Base-by-base conservation (phyloP, 192 early-diverging fungal species). In the Coemansia sp. region DNA sequence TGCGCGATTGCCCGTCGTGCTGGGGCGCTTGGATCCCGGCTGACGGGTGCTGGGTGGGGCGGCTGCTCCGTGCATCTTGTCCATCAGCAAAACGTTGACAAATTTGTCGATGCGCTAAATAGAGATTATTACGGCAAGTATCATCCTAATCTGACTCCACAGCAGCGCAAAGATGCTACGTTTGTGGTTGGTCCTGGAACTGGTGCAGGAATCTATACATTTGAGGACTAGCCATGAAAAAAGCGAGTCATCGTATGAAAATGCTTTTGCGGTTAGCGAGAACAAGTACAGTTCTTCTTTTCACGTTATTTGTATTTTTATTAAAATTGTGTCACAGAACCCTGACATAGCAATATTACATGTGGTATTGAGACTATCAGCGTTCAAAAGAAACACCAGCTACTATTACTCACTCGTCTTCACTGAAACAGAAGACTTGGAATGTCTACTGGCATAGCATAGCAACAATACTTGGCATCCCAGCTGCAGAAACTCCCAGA, bases 1-100 rank as follows among this genome's bases (percentile, higher is more conserved):
- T 88, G 88, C 19, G 45, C 49, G 1, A 71, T 93, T 69, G 89
- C 88, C 39, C 85, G 86, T 42, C 66, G 67, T 10, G 72, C 87
- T 13, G 95, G 95, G 8, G 88, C 94, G 9, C 79, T 86, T 62
- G 95, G 95, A 23, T 91, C 92, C 37, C 81, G 95, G 32, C 84
- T 97, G 50, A 96, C 94, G 5, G 95, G 97, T 13, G 97, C 97
- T 45, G 97, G 97, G 12, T 96, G 93, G 94, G 93, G 93, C 52
- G 92, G 94, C 9, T 93, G 93, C 75, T 90, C 92, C 0, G 95
- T 97, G 19, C 89, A 88, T 50, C 77, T 97, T 43, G 88, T 94
- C 92, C 44, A 19, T 9, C 64, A 85, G 62, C 81, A 87, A 47
- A 76, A 83, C 11, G 87, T 92, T 1, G 75, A 82, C 12, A 57